Evolutionary conservation across 768 basidiomycete genomes (phyloP), one percentile per base, ranked within the genome.

Genomic region (Hericium rajendrae): DNA sequence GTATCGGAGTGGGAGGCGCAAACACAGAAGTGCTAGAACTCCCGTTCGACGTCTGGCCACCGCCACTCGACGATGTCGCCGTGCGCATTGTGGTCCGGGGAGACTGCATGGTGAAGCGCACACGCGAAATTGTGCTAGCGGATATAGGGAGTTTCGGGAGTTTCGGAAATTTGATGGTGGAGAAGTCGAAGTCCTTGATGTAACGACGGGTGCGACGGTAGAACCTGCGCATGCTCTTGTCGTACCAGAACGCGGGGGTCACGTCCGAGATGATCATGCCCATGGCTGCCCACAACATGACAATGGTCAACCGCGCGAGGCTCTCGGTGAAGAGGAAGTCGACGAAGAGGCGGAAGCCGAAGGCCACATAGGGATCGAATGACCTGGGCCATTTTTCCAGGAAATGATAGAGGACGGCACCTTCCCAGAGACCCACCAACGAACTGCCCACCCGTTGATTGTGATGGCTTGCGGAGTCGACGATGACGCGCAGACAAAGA

Each of bases 351-450:
- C 88, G 76, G 53, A 88, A 78, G 38, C 72, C 83, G 58, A 82
- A 80, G 13, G 79, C 84, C 55, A 88, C 70, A 68, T 83, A 87
- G 8, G 86, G 87, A 68, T 89, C 87, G 56, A 76, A 73, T 0
- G 86, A 86, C 37, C 65, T 65, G 37, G 86, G 85, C 69, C 77
- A 77, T 66, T 85, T 85, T 59, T 78, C 78, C 60, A 86, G 69
- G 67, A 87, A 88, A 62, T 89, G 88, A 41, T 82, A 79, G 56
- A 88, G 74, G 39, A 88, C 81, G 24, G 86, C 78, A 51, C 88
- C 87, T 69, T 90, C 88, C 86, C 87, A 90, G 18, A 89, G 72
- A 8, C 88, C 88, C 54, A 91, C 74, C 57, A 90, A 76, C 13
- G 83, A 82, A 16, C 83, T 81, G n/a, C 76, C 78, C 55, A 80